Evolutionary conservation across 208 protist genomes (phyloP).

Genomic region (Zelonia costaricensis): DNA sequence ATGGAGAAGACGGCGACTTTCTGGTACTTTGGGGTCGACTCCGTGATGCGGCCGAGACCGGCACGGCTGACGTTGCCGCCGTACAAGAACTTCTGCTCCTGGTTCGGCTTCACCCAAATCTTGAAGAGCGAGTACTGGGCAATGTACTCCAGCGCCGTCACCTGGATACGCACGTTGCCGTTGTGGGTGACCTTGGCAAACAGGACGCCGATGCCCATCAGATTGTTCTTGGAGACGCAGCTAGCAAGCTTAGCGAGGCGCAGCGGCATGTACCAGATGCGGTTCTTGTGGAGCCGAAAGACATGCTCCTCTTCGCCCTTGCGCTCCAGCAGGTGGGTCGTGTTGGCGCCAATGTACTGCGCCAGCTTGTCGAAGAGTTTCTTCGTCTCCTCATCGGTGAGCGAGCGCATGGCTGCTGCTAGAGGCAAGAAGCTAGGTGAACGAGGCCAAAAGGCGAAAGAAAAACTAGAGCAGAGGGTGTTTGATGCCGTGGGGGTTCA

Average conservation of each 20-base stretch:
- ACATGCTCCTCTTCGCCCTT: conserved; percentile 87
- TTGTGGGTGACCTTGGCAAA: conserved; percentile 93
- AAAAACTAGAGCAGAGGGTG: too few relatives aligned
- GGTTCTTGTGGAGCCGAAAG: conserved; percentile 91
- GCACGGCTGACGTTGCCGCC: conserved; percentile 98
- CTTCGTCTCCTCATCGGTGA: conserved; percentile 89
- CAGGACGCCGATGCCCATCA: conserved; percentile 89
- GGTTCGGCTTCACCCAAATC: conserved; percentile 99
- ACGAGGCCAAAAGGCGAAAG: too few relatives aligned
- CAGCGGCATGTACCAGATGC: conserved; percentile 92
- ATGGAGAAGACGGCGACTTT: conserved; percentile 98
- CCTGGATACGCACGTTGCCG: conserved; percentile 87
- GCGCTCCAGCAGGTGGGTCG: conserved; percentile 76
- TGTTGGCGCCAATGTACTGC: conserved; percentile 92
- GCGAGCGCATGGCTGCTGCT: conserved; percentile 53
- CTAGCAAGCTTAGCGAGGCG: conserved; percentile 84
- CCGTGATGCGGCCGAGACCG: conserved; percentile 98
- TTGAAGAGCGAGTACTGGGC: conserved; percentile 96
- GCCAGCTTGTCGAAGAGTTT: conserved; percentile 92
- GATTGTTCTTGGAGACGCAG: conserved; percentile 85
- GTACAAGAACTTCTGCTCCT: conserved; percentile 99
- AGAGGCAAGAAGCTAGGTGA: too few relatives aligned
- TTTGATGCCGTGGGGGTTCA: too few relatives aligned
- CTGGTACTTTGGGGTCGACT: conserved; percentile 97
- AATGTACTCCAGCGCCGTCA: conserved; percentile 92